Percentiles rank a stretch among this genome's conserved stretches.
phyloP scores from a whole-genome alignment of 768 basidiomycete genomes.

The Exsudoporus frostii region DNA sequence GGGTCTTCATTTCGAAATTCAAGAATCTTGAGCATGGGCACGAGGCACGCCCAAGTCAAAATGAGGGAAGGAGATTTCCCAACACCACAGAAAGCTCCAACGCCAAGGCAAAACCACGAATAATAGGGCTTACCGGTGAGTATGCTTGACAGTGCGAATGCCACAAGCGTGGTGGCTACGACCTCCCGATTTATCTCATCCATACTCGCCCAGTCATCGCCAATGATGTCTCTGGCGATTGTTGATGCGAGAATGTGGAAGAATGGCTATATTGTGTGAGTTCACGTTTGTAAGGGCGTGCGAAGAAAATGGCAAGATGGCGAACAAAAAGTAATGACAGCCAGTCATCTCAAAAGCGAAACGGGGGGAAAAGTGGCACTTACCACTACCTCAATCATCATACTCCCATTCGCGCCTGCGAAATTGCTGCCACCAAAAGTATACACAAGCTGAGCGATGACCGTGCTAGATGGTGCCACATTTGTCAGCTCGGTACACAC shows the following conservation, averaged over 20 bases:
- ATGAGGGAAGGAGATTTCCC: not conserved
- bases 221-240: constrained; percentile 60
- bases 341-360: not conserved
- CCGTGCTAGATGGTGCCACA: constrained; percentile 41
- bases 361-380: constrained; percentile 28
- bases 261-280: constrained; percentile 61
- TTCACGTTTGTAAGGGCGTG: not conserved
- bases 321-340: not conserved
- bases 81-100: not conserved
- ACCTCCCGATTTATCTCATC: constrained; percentile 65
- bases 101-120: not conserved
- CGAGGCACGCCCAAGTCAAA: not conserved
- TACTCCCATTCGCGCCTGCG: constrained; percentile 85
- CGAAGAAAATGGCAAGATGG: not conserved
- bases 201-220: constrained; percentile 30
- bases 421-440: constrained; percentile 87
- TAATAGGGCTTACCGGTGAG: constrained; percentile 74
- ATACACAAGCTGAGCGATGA: constrained; percentile 82
- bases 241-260: constrained; percentile 86
- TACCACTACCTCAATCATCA: constrained; percentile 99
- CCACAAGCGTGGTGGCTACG: constrained; percentile 88
- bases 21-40: not conserved
- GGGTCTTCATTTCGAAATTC: constrained; percentile 13
- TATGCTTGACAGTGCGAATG: constrained; percentile 82
- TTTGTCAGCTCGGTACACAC: not conserved